Evolutionary conservation across 768 basidiomycete genomes (phyloP).

Genomic region (Phallus indusiatus): DNA sequence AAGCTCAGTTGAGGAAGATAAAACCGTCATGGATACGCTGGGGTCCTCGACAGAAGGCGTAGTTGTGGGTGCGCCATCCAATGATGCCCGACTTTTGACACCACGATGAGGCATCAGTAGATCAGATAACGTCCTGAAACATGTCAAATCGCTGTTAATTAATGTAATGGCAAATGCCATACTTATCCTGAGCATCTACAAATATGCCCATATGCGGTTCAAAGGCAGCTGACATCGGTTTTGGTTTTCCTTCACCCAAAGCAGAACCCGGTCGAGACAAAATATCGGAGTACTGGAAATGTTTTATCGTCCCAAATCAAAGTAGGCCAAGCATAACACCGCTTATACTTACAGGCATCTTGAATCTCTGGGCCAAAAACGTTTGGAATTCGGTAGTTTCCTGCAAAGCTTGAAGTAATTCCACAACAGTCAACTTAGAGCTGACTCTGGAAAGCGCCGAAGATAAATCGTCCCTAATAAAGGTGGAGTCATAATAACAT

Average conservation of each 20-base stretch:
- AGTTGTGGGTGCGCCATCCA: conserved; percentile 42
- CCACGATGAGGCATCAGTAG: conserved; percentile 81
- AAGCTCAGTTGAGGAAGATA: conserved; percentile 90
- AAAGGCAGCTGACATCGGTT: conserved; percentile 80
- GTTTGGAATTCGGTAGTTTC: conserved; percentile 83
- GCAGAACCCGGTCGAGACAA: conserved; percentile 25
- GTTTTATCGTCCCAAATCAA: neutral
- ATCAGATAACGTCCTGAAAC: conserved; percentile 67
- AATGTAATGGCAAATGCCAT: conserved; percentile 14
- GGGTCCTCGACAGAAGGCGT: conserved; percentile 33
- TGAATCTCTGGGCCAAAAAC: conserved; percentile 75
- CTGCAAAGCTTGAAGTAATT: conserved; percentile 79
- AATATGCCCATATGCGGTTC: conserved; percentile 90
- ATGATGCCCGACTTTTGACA: conserved; percentile 50
- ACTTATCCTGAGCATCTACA: conserved; percentile 96
- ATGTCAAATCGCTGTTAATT: neutral
- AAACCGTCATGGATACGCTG: conserved; percentile 50
- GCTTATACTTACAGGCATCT: conserved; percentile 44
- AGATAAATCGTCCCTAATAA: conserved; percentile 69
- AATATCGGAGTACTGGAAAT: conserved; percentile 52
- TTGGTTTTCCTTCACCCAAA: conserved; percentile 39
- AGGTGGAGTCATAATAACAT: neutral
- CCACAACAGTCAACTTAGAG: conserved; percentile 60
- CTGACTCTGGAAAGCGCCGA: conserved; percentile 72
- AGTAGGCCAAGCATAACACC: neutral